Evolutionary conservation across 2,329 filamentous ascomycete genomes (phyloP).

Genomic region (Chalara sp.): DNA sequence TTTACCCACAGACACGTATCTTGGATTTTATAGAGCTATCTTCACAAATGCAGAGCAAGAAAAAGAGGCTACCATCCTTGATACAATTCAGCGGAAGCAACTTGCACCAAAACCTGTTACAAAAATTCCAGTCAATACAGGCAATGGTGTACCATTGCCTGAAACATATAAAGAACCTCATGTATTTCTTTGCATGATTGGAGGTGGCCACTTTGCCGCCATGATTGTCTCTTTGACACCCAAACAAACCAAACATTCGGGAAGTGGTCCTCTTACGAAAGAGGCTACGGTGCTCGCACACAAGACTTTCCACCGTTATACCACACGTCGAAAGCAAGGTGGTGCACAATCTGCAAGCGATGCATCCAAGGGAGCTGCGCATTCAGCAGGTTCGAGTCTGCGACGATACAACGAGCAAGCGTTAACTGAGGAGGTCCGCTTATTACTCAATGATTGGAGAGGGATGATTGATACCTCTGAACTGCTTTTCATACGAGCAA

Average conservation of each 20-base stretch:
- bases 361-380: constrained; percentile 84
- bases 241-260: constrained; percentile 61
- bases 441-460: constrained; percentile 79
- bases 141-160: constrained; percentile 49
- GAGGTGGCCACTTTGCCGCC: constrained; percentile 92
- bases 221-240: constrained; percentile 91
- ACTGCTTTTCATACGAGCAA: constrained; percentile 82
- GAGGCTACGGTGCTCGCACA: constrained; percentile 86
- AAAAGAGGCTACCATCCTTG: constrained; percentile 51
- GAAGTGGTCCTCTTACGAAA: constrained; percentile 66
- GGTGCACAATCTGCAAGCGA: constrained; percentile 93
- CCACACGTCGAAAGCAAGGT: constrained; percentile 91
- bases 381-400: constrained; percentile 85
- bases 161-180: constrained; percentile 66
- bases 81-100: constrained; percentile 71
- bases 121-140: constrained; percentile 41
- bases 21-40: constrained; percentile 80
- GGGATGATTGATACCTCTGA: constrained; percentile 76
- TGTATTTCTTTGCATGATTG: constrained; percentile 97
- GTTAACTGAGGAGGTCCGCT: constrained; percentile 79
- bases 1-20: constrained; percentile 69
- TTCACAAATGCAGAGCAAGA: constrained; percentile 68
- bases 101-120: constrained; percentile 52
- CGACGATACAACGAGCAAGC: constrained; percentile 93
- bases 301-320: constrained; percentile 97